Evolutionary conservation across 1,284 basidiomycete species (phyloP).

Genomic region (Psilocybe mexicana): DNA sequence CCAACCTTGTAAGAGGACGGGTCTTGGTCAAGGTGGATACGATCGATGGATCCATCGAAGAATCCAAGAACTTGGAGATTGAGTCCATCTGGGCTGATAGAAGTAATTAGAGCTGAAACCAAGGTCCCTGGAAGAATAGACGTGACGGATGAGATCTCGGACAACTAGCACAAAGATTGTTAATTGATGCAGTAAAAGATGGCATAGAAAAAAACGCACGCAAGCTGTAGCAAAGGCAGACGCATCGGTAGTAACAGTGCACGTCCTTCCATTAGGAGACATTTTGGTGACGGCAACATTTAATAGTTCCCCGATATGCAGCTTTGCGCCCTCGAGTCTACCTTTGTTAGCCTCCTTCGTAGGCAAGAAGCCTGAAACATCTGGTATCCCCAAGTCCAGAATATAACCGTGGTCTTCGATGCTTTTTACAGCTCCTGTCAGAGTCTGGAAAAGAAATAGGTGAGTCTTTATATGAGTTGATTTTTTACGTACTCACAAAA

Average conservation of each 20-base stretch:
- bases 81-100: conserved; percentile 77
- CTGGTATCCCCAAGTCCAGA: conserved; percentile 80
- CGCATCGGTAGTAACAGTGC: conserved; percentile 58
- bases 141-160: conserved; percentile 76
- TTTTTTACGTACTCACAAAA: conserved; percentile 52
- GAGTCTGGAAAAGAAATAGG: conserved; percentile 45
- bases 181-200: conserved; percentile 6
- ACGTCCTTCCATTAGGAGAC: conserved; percentile 71
- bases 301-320: conserved; percentile 69
- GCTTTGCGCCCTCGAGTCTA: conserved; percentile 41
- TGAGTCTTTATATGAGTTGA: conserved; percentile 14
- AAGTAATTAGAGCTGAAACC: conserved; percentile 86
- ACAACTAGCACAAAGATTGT: conserved; percentile 42
- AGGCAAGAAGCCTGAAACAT: conserved; percentile 77
- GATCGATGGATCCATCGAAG: conserved; percentile 91
- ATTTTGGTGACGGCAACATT: conserved; percentile 64
- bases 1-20: conserved; percentile 73
- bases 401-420: conserved; percentile 96
- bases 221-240: conserved; percentile 46
- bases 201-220: conserved; percentile 43
- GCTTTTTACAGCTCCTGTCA: conserved; percentile 80
- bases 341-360: conserved; percentile 64
- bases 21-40: conserved; percentile 70
- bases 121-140: conserved; percentile 88
- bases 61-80: conserved; percentile 92